Evolutionary conservation across 2,329 filamentous ascomycete species (phyloP).

Genomic region (Fusarium sp.): DNA sequence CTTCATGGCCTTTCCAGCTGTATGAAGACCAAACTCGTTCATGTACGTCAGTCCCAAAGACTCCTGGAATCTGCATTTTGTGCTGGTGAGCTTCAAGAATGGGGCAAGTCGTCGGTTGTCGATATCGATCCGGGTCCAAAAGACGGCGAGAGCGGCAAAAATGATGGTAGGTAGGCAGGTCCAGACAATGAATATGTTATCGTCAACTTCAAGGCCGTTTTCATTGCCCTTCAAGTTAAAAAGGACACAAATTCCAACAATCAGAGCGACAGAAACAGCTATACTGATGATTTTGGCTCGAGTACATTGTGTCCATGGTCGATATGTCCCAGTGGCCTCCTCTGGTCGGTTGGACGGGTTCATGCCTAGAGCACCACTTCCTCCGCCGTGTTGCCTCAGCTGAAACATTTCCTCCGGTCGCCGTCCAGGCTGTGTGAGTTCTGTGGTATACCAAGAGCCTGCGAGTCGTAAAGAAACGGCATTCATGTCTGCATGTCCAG

Average conservation of each 20-base stretch:
- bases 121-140: constrained; percentile 45
- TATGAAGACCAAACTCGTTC: constrained; percentile 47
- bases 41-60: constrained; percentile 47
- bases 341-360: constrained; percentile 17
- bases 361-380: constrained; percentile 28
- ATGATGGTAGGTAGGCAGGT: constrained; percentile 46
- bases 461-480: constrained; percentile 39
- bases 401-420: constrained; percentile 45
- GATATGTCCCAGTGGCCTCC: constrained; percentile 38
- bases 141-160: constrained; percentile 35
- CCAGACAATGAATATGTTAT: constrained; percentile 42
- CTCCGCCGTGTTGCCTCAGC: constrained; percentile 42
- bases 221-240: constrained; percentile 36
- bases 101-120: constrained; percentile 46
- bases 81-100: constrained; percentile 41
- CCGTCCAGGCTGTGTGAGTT: constrained; percentile 39
- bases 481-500: constrained; percentile 43
- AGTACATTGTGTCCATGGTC: constrained; percentile 44
- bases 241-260: constrained; percentile 41
- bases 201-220: constrained; percentile 37
- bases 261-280: constrained; percentile 25
- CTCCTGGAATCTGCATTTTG: constrained; percentile 41
- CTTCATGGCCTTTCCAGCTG: constrained; percentile 41
- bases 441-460: constrained; percentile 49
- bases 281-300: constrained; percentile 32